phyloP scores from a whole-genome alignment of 192 early-diverging fungal species.

The Linderina pennispora region DNA sequence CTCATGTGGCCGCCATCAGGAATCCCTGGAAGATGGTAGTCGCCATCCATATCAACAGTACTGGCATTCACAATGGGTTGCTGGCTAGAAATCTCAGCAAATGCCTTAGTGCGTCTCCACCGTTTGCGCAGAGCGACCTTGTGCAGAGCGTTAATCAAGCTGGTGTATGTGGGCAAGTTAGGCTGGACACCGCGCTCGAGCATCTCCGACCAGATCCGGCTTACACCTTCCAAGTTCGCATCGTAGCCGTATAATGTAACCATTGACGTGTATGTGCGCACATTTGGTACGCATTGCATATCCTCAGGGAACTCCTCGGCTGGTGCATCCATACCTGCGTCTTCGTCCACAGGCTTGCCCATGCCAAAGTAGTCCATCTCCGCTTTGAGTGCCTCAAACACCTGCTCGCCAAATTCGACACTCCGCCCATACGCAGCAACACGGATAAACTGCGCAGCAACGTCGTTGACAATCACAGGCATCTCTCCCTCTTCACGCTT shows the following conservation, averaged over 20 bases:
- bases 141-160: constrained; percentile 28
- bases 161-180: constrained; percentile 35
- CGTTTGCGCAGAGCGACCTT: constrained; percentile 31
- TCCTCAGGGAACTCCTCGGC: constrained; percentile 20
- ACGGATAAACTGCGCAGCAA: constrained; percentile 34
- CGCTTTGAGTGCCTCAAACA: constrained; percentile 21
- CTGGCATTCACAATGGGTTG: too few relatives aligned
- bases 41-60: too few relatives aligned
- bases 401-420: constrained; percentile 32
- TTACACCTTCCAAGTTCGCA: constrained; percentile 16
- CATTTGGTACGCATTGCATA: constrained; percentile 37
- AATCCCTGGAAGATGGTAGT: not conserved
- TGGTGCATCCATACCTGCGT: not conserved
- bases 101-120: constrained; percentile 7
- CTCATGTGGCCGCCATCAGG: too few relatives aligned
- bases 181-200: constrained; percentile 24
- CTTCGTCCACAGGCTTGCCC: not conserved
- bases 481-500: constrained; percentile 3
- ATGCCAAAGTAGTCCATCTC: constrained; percentile 21
- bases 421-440: constrained; percentile 29
- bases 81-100: not conserved
- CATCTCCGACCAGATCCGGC: constrained; percentile 27
- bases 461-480: constrained; percentile 38
- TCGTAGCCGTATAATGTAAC: constrained; percentile 29
- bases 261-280: constrained; percentile 39